Base-by-base conservation (phyloP, 2,329 filamentous ascomycete genomes). In the Herpotrichia juniperi region DNA sequence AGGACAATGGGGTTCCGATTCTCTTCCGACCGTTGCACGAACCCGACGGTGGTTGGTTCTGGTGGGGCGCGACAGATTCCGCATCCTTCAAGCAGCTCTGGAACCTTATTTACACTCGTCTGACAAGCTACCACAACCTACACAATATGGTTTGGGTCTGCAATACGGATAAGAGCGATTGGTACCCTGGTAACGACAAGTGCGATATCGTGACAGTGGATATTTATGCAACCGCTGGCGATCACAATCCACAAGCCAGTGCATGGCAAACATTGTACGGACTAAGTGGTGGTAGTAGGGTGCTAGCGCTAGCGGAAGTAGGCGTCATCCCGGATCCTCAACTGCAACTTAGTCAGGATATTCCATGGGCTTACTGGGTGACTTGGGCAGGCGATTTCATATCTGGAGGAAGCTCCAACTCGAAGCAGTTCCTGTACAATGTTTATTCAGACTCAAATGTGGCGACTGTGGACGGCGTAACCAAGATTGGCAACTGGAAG, bases 331-430 rank as follows among this genome's bases (percentile, higher is more conserved):
- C 40, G 22, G 40, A 43, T 30, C 40, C 40, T 26, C 40, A 30
- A 43, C 21, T 10, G 25, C 40, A 43, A n/a, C 21, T 43, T n/a
- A 26, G 24, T 30, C 21, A 26, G 16, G 28, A 43, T 9, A 43
- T 43, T 22, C 25, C 40, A 43, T 43, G 40, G 40, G 40, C 40
- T 43, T 43, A 43, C 21, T 43, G 40, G 40, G 40, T 26, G 16
- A 43, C 40, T 43, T 43, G 40, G 40, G 40, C 40, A 8, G 40
- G 21, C 12, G 40, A 43, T 26, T 43, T 43, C 24, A 43, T 43
- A 43, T 43, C 25, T 30, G 40, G 22, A 25, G 40, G 40, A 26
- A 43, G 40, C 40, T 26, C 21, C 40, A 43, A 25, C 21, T 43
- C 40, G 31, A 34, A 34, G 31, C 31, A 34, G 31, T 34, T 34